phyloP scores from a whole-genome alignment of 306 rosid genomes.

The Lathyrus sativus region DNA sequence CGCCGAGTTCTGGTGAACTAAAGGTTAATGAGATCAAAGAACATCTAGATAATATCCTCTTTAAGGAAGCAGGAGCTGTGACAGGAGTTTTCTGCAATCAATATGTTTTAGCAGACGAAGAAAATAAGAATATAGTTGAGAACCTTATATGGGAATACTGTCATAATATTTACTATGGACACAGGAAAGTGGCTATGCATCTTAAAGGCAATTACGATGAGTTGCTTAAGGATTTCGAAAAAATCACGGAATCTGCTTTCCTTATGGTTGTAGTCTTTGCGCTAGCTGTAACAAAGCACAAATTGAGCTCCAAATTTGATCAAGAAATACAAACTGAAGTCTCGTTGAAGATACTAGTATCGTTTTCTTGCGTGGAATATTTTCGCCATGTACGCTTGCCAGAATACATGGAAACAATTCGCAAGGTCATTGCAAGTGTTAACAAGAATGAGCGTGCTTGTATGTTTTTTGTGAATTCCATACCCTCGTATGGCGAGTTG shows the following conservation, averaged over 20 bases:
- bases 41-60: constrained; percentile 59
- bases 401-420: constrained; percentile 87
- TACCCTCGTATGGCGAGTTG: constrained; percentile 74
- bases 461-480: constrained; percentile 63
- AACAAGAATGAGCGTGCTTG: constrained; percentile 77
- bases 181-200: constrained; percentile 58
- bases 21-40: constrained; percentile 56
- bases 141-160: constrained; percentile 78
- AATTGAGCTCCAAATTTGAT: constrained; percentile 53
- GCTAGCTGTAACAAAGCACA: constrained; percentile 75
- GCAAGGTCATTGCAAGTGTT: constrained; percentile 72
- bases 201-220: constrained; percentile 57
- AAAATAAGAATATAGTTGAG: constrained; percentile 61
- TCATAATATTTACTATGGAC: constrained; percentile 61
- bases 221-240: constrained; percentile 61
- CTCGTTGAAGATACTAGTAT: constrained; percentile 66
- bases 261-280: constrained; percentile 91
- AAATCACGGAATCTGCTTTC: constrained; percentile 84
- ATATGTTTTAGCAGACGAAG: constrained; percentile 66
- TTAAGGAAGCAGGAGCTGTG: constrained; percentile 84
- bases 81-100: constrained; percentile 72
- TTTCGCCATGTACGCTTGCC: constrained; percentile 88
- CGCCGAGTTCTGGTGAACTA: constrained; percentile 36
- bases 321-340: constrained; percentile 55
- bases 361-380: constrained; percentile 86